These are phyloP conservation scores for Plasmodium inui DNA, from an alignment of 169 alveolate species.

Conservation along the genomic window DNA sequence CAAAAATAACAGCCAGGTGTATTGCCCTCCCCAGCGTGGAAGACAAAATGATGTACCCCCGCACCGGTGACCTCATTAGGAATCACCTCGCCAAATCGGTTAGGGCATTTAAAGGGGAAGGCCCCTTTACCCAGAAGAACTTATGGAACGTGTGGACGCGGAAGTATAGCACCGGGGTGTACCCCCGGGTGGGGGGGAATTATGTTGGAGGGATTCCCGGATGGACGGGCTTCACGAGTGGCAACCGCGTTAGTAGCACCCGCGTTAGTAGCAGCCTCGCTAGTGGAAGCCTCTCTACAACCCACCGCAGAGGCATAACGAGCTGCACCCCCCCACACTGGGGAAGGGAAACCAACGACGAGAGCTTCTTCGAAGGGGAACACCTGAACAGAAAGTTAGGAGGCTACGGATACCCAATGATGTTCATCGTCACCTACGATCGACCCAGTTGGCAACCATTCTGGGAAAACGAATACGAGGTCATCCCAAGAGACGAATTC, in stretches of 20 bases:
- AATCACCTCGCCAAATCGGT: background rate
- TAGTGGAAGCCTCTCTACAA: background rate
- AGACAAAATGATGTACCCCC: background rate
- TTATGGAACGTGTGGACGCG: background rate
- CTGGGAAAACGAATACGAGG: constrained; percentile 81
- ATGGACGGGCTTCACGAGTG: background rate
- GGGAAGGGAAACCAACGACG: background rate
- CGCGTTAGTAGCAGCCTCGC: too few species aligned
- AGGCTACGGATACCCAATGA: constrained; percentile 84
- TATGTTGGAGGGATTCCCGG: background rate
- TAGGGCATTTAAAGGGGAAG: background rate
- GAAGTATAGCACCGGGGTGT: background rate
- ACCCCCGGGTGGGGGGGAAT: background rate
- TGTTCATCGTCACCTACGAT: constrained; percentile 81
- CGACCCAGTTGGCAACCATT: constrained; percentile 86
- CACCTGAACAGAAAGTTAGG: constrained; percentile 60
- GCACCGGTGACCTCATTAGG: background rate
- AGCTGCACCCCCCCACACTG: background rate
- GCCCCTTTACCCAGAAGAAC: background rate
- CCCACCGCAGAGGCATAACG: background rate
- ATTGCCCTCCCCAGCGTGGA: background rate
- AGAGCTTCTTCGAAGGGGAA: constrained; percentile 56
- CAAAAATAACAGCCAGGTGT: background rate
- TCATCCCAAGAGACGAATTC: constrained; percentile 85
- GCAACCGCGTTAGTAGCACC: too few species aligned